Evolutionary conservation across 2,329 filamentous ascomycete species (phyloP).

Genomic region (Cladosporium austrohemisphaericum): DNA sequence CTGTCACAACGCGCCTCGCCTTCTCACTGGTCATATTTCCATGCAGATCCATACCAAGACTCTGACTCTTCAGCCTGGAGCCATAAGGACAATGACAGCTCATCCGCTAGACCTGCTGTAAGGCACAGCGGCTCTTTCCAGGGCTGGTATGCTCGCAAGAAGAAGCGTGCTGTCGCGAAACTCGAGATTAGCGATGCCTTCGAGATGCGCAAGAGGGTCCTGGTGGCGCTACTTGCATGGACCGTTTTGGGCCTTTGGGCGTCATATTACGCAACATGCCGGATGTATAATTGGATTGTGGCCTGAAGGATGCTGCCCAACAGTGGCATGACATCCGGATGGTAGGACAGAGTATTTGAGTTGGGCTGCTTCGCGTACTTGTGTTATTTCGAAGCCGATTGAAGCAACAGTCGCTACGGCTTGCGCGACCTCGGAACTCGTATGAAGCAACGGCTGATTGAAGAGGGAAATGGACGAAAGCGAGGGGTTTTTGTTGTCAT

Average conservation of each 20-base stretch:
- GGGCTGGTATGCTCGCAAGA: conserved; percentile 40
- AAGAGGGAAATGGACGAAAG: background rate
- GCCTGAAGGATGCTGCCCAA: conserved; percentile 6
- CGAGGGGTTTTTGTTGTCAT: background rate
- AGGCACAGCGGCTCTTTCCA: conserved; percentile 4
- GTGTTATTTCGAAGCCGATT: too few species aligned
- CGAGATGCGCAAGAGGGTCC: conserved; percentile 54
- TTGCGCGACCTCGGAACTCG: background rate
- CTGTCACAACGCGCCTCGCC: conserved; percentile 33
- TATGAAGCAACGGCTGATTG: background rate
- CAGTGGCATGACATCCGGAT: background rate
- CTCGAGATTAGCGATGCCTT: conserved; percentile 64
- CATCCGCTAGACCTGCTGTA: background rate
- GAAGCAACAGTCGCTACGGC: background rate
- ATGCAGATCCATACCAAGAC: conserved; percentile 45
- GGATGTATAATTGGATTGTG: conserved; percentile 23
- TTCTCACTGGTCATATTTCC: conserved; percentile 33
- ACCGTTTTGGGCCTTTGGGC: conserved; percentile 23
- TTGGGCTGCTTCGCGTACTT: too few species aligned
- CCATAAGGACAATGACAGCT: conserved; percentile 21
- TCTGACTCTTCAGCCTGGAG: conserved; percentile 29
- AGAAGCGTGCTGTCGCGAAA: conserved; percentile 54
- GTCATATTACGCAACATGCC: conserved; percentile 20
- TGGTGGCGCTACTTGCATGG: conserved; percentile 47
- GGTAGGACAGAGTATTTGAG: conserved; percentile 2